Evolutionary conservation across 108 stramenopile species (phyloP), one percentile per base, ranked within the genome.

Genomic region (Skeletonema tropicum): DNA sequence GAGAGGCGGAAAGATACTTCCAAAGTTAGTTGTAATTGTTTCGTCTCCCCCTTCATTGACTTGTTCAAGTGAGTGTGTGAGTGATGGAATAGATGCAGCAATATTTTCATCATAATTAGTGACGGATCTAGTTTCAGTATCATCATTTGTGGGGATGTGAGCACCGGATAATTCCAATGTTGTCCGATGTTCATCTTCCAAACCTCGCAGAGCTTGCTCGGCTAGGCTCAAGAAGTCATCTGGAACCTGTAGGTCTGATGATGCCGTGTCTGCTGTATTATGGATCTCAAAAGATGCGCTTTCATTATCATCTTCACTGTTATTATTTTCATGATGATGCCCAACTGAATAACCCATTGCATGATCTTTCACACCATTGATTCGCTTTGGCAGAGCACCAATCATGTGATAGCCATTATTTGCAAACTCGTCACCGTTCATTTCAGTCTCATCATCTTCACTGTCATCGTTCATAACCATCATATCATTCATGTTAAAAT

Each of bases 221-320:
- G 83, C 83, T 21, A 84, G 32, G 33, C 64, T 29, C 23, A 48
- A 66, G 68, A 83, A 84, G 52, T 84, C 83, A 29, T n/a, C 49
- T 33, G 74, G 76, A 21, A 76, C 57, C 3, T 79, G 35, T 32
- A 57, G 13, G 25, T 13, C 6, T 42, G 25, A 11, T 41, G 26
- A 31, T 31, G 36, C 60, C 5, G 60, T 21, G 30, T 32, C 17
- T 21, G 61, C 23, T 36, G 32, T 38, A n/a, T 55, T 55, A 3
- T 55, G 23, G 10, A n/a, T 23, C 19, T 55, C 52, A 23, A 55
- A 55, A 15, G 52, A 55, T 21, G 25, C 61, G 17, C 36, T 35
- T 29, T 61, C 60, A 32, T 71, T 19, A 31, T 57, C 75, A 58
- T 13, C 52, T 2, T 61, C 75, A 57, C 36, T 60, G 3, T 57